A percentile compares a stretch with the other conserved stretches of the same genome.
Conservation (phyloP, 257 asterid species). For the Solanum virginianum region DNA sequence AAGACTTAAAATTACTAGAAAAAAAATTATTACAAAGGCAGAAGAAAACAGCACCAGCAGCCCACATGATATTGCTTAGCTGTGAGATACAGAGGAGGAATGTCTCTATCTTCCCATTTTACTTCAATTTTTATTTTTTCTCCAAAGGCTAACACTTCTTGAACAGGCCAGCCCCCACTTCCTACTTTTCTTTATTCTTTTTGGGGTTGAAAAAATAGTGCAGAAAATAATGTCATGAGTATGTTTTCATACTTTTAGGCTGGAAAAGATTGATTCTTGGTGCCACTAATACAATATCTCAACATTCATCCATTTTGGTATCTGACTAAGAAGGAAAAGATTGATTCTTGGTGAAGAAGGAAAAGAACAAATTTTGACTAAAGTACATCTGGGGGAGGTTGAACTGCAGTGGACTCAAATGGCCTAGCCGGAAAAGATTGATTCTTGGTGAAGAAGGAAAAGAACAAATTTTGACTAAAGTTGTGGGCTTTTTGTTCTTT, state of each 20-base stretch:
- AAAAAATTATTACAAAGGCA: background rate
- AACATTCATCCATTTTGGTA: constrained; percentile 2
- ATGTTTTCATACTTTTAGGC: constrained; percentile 38
- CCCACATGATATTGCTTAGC: background rate
- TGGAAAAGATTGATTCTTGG: constrained; percentile 23
- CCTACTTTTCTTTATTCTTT: background rate
- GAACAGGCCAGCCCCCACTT: constrained; percentile 12
- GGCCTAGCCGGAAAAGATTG: constrained; percentile 1
- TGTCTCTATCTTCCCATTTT: background rate
- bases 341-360: constrained; percentile 2
- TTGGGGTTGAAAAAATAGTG: constrained; percentile 5
- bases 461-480: background rate
- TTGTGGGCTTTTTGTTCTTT: background rate
- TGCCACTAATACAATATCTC: constrained; percentile 20
- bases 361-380: background rate
- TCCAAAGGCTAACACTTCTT: background rate
- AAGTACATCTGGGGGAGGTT: too few relatives aligned
- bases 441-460: constrained; percentile 2
- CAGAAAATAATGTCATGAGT: constrained; percentile 10
- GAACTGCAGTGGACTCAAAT: too few relatives aligned
- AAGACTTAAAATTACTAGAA: background rate
- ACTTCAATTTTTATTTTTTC: background rate
- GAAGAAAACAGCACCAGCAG: background rate
- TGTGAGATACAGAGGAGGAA: background rate
- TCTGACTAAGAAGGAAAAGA: background rate